These are phyloP conservation scores for Ophiocordyceps robertsii DNA, from an alignment of 2,329 filamentous ascomycete species.

Conservation along the genomic window DNA sequence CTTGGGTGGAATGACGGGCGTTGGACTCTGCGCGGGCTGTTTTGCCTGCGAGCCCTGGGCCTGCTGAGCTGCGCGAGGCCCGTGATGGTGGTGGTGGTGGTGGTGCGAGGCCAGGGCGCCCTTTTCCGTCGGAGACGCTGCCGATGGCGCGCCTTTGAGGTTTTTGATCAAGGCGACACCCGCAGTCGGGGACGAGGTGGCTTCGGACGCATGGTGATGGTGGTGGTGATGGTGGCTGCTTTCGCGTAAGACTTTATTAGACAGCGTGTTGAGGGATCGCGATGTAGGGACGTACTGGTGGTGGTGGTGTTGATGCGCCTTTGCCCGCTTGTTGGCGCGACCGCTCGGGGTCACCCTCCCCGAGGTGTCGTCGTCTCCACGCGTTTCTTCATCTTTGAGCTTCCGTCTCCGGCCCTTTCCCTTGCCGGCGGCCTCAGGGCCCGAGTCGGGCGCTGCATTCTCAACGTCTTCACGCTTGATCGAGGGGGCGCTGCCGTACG, in stretches of 20 bases:
- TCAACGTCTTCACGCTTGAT: constrained; percentile 41
- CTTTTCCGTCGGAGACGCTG: constrained; percentile 32
- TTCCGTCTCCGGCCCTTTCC: constrained; percentile 51
- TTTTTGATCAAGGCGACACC: constrained; percentile 33
- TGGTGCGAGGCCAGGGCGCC: constrained; percentile 22
- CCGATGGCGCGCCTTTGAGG: constrained; percentile 30
- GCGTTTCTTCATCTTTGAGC: constrained; percentile 61
- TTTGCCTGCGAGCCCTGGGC: constrained; percentile 12
- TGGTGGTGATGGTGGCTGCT: constrained; percentile 44
- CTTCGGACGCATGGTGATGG: constrained; percentile 39
- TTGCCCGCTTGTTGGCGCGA: constrained; percentile 52
- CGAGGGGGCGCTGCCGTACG: constrained; percentile 30
- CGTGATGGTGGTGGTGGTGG: constrained; percentile 36
- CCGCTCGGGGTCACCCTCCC: constrained; percentile 47
- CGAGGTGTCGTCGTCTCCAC: constrained; percentile 51
- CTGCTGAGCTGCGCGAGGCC: constrained; percentile 17
- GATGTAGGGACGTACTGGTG: constrained; percentile 41
- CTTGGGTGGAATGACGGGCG: constrained; percentile 35
- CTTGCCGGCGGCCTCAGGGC: constrained; percentile 25
- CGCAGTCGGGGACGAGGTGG: constrained; percentile 26
- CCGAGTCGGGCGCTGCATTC: constrained; percentile 28
- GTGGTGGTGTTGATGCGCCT: constrained; percentile 53
- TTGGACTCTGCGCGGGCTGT: constrained; percentile 8
- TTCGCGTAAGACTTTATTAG: constrained; percentile 7
- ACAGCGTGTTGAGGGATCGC: no score